These are phyloP conservation scores for Pleurotus pulmonarius DNA, from an alignment of 768 basidiomycete species.

Conservation along the genomic window DNA sequence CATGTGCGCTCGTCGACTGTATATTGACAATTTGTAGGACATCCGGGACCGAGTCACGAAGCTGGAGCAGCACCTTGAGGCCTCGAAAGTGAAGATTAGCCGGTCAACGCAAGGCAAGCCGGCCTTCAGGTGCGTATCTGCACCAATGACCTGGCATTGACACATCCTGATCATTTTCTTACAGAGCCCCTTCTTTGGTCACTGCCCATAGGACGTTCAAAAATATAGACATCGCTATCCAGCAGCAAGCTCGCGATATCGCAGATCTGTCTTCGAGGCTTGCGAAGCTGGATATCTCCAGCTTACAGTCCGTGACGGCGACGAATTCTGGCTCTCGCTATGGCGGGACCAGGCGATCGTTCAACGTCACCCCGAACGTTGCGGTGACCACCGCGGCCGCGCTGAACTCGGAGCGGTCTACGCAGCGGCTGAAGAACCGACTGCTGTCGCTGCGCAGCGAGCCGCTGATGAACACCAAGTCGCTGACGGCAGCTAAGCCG, in stretches of 20 bases:
- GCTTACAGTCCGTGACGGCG: constrained; percentile 31
- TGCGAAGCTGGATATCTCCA: constrained; percentile 40
- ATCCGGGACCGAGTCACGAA: constrained; percentile 73
- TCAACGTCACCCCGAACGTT: constrained; percentile 57
- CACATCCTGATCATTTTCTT: constrained; percentile 5
- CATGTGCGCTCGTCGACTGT: neutral
- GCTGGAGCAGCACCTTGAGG: constrained; percentile 69
- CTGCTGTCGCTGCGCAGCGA: constrained; percentile 56
- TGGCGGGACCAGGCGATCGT: constrained; percentile 25
- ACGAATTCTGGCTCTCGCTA: neutral
- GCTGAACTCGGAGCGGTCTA: constrained; percentile 75
- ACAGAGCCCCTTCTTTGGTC: constrained; percentile 80
- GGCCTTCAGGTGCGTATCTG: constrained; percentile 49
- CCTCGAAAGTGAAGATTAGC: constrained; percentile 65
- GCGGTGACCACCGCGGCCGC: constrained; percentile 78
- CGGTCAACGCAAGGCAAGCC: constrained; percentile 60
- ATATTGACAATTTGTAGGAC: constrained; percentile 33
- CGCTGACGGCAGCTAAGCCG: constrained; percentile 30
- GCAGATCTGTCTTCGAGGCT: constrained; percentile 49
- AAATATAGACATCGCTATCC: constrained; percentile 75
- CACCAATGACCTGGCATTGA: neutral
- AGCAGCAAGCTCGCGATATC: constrained; percentile 56
- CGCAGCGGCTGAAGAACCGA: constrained; percentile 64
- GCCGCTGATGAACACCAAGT: constrained; percentile 65
- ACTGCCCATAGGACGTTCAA: constrained; percentile 80